phyloP scores from a whole-genome alignment of 2,329 filamentous ascomycete genomes.

The Clarireedia hainanense region DNA sequence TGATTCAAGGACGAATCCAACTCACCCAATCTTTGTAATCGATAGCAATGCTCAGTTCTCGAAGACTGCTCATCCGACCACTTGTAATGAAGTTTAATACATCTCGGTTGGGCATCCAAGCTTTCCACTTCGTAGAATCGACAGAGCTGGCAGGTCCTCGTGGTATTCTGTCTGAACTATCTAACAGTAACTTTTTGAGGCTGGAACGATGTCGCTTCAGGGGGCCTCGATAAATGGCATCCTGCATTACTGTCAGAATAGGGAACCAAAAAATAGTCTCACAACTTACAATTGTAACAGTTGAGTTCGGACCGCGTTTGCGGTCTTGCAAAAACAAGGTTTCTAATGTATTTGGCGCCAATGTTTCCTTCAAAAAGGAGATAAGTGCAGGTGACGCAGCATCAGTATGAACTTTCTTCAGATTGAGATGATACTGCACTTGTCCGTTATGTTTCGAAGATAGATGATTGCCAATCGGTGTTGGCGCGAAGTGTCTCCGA shows the following conservation, averaged over 20 bases:
- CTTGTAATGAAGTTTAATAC: constrained; percentile 67
- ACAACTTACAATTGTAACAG: constrained; percentile 45
- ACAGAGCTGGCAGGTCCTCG: constrained; percentile 29
- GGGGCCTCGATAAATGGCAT: constrained; percentile 62
- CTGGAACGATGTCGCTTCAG: constrained; percentile 64
- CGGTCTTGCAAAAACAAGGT: constrained; percentile 68
- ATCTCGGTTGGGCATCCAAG: constrained; percentile 65
- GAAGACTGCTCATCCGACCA: constrained; percentile 63
- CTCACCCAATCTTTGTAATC: constrained; percentile 74
- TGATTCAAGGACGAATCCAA: constrained; percentile 4
- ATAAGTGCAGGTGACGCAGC: constrained; percentile 61
- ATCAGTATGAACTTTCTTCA: constrained; percentile 72
- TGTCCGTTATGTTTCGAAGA: constrained; percentile 29
- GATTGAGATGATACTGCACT: constrained; percentile 51
- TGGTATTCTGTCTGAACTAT: constrained; percentile 53
- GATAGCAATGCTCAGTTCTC: constrained; percentile 64
- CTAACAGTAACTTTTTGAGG: constrained; percentile 65
- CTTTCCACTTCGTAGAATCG: constrained; percentile 46
- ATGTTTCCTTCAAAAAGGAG: constrained; percentile 66
- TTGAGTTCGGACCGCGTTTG: constrained; percentile 40
- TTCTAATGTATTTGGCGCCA: constrained; percentile 74
- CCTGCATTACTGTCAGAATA: constrained; percentile 26
- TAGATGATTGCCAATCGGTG: constrained; percentile 20
- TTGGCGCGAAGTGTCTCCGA: constrained; percentile 50
- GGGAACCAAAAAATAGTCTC: neutral